A percentile compares a stretch with the other conserved stretches of the same genome.
phyloP scores from a whole-genome alignment of 2,329 filamentous ascomycete species.

The Colletotrichum coccodes region DNA sequence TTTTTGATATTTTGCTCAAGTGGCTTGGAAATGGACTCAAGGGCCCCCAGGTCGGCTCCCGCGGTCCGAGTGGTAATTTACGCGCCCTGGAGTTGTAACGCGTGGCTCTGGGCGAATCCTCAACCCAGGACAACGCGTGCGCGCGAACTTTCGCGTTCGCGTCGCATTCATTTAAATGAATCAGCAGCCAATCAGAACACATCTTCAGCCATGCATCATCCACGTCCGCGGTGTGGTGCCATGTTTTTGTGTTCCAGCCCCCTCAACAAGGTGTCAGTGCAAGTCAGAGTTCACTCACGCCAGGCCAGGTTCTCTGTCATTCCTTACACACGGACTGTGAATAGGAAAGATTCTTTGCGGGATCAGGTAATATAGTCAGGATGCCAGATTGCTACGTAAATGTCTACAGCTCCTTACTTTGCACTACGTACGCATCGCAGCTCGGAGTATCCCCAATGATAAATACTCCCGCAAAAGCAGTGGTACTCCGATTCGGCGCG shows the following conservation, averaged over 20 bases:
- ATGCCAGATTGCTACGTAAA: not conserved
- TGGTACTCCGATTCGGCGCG: not conserved
- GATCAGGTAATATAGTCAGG: too few species aligned
- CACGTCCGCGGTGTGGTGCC: not conserved
- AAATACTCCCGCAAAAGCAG: not conserved
- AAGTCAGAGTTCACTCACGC: not conserved
- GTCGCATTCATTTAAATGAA: not conserved
- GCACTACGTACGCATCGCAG: not conserved
- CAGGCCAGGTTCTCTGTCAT: not conserved
- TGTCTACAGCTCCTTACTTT: not conserved
- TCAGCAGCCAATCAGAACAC: constrained; percentile 16
- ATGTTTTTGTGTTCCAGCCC: not conserved
- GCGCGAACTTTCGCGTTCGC: constrained; percentile 21
- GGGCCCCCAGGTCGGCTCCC: not conserved
- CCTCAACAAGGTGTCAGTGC: not conserved
- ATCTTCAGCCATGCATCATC: not conserved
- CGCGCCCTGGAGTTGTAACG: constrained; percentile 7
- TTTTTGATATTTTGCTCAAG: not conserved
- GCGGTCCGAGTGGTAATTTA: not conserved
- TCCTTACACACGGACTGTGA: not conserved
- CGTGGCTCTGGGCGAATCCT: not conserved
- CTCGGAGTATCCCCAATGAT: not conserved
- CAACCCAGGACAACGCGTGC: not conserved
- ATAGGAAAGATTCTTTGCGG: too few species aligned
- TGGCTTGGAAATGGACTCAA: not conserved